A percentile compares a stretch with the other conserved stretches of the same genome.
Evolutionary conservation across 306 rosid species (phyloP).

Genomic region (Castanea crenata): DNA sequence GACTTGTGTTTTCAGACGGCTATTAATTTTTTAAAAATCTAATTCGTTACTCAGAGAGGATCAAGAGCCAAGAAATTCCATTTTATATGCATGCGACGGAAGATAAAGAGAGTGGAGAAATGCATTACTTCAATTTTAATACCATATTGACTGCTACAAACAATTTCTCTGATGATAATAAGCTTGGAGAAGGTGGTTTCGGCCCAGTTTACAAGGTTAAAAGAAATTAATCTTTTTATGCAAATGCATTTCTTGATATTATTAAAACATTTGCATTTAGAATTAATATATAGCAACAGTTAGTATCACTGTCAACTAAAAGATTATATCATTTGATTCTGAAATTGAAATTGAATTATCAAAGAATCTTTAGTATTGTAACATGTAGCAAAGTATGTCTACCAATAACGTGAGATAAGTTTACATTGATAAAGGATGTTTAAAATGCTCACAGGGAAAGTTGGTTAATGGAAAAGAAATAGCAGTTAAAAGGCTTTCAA

Average conservation of each 20-base stretch:
- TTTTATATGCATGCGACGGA: too few species aligned
- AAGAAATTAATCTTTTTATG: not conserved
- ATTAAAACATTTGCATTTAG: not conserved
- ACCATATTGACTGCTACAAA: constrained; percentile 16
- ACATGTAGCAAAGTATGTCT: not conserved
- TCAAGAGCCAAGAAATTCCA: not conserved
- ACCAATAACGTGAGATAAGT: not conserved
- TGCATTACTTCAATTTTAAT: constrained; percentile 10
- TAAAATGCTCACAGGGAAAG: too few species aligned
- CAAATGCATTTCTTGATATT: not conserved
- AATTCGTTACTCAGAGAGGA: not conserved
- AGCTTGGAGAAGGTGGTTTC: constrained; percentile 30
- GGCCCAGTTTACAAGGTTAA: constrained; percentile 32
- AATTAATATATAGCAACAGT: not conserved
- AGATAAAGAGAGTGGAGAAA: too few species aligned
- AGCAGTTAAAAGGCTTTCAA: too few species aligned
- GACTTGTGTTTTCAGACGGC: not conserved
- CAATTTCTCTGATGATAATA: constrained; percentile 25
- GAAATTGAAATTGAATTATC: too few species aligned
- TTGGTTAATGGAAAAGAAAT: too few species aligned
- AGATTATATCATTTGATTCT: not conserved
- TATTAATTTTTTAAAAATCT: not conserved
- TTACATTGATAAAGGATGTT: too few species aligned
- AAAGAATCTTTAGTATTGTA: not conserved
- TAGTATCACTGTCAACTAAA: not conserved